Base-by-base conservation (phyloP, 345 rosid genomes). In the Gossypium mustelinum region DNA sequence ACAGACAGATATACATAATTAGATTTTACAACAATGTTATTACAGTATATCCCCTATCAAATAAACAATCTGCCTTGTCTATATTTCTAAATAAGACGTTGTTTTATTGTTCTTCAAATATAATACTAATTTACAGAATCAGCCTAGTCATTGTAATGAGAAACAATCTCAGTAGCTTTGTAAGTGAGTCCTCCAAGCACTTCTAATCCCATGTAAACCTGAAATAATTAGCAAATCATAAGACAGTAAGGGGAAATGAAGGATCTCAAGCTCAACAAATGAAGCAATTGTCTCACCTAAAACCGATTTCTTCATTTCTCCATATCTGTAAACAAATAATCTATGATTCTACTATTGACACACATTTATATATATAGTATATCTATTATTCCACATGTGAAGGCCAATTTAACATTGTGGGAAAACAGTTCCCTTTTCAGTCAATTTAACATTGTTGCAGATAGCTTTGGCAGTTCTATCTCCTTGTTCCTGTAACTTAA, bases 381-480 rank as follows among this genome's bases (percentile, higher is more conserved):
- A 16, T 50, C 3, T 41, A 57, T 22, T 57, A 57, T 57, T 20
- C 14, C 50, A 68, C 43, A 48, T 24, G 43, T 24, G 17, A 70
- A 70, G 48, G 59, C 48, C 43, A n/a, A n/a, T 70, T 60, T 70
- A 56, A 12, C 73, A 70, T 11, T 29, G 17, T 29, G 73, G 73
- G 68, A 78, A 86, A 79, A 94, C 93, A 27, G 9, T 20, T 39
- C 88, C 97, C 9, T 27, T 57, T 75, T 84, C 72, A 47, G 74
- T 69, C 29, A 81, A 70, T 47, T 87, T 24, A 2, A 77, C 92
- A 76, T 88, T 86, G 58, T 76, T 78, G 86, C 98, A 94, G 13
- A 71, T 50, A 57, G 97, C 96, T 75, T 65, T 69, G 22, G 80
- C 74, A 17, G 41, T 48, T 8, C 27, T 50, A 2, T 73, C 79